These are phyloP conservation scores for Candida sanyaensis DNA, from an alignment of 1,139 yeast genomes.

Conservation along the genomic window DNA sequence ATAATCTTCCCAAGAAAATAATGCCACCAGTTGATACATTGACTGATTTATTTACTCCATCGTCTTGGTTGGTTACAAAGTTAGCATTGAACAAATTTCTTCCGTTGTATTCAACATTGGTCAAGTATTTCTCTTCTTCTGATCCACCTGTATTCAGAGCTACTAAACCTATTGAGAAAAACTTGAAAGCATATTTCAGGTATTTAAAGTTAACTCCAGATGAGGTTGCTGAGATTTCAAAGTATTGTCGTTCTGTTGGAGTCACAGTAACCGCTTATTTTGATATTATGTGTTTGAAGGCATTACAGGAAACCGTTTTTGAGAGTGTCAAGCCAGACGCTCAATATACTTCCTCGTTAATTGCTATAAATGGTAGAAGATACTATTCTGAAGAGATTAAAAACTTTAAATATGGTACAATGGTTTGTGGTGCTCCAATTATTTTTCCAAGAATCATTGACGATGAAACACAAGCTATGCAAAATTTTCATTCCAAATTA, in stretches of 20 bases:
- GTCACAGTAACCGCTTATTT: conserved; percentile 31
- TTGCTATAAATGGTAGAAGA: conserved; percentile 32
- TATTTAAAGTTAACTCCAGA: conserved; percentile 17
- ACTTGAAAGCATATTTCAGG: conserved; percentile 17
- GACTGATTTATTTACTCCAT: conserved; percentile 17
- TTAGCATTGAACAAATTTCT: conserved; percentile 10
- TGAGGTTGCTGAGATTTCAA: conserved; percentile 14
- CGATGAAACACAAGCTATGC: conserved; percentile 14
- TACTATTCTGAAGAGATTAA: conserved; percentile 20
- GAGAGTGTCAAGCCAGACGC: conserved; percentile 11
- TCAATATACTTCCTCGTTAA: conserved; percentile 16
- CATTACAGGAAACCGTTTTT: conserved; percentile 26
- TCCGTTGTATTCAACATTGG: conserved; percentile 10
- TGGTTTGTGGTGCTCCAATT: conserved; percentile 21
- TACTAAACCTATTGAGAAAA: conserved; percentile 14
- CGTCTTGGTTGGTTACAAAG: conserved; percentile 5
- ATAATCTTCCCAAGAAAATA: conserved; percentile 11
- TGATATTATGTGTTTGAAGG: conserved; percentile 20
- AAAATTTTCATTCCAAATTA: conserved; percentile 17
- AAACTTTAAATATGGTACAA: conserved; percentile 21
- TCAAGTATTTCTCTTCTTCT: conserved; percentile 12
- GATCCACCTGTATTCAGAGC: conserved; percentile 16
- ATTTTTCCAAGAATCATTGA: conserved; percentile 13
- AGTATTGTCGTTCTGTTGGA: conserved; percentile 20
- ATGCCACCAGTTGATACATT: conserved; percentile 13